Conservation (phyloP, 2,329 filamentous ascomycete genomes). For the Exophiala sp. region DNA sequence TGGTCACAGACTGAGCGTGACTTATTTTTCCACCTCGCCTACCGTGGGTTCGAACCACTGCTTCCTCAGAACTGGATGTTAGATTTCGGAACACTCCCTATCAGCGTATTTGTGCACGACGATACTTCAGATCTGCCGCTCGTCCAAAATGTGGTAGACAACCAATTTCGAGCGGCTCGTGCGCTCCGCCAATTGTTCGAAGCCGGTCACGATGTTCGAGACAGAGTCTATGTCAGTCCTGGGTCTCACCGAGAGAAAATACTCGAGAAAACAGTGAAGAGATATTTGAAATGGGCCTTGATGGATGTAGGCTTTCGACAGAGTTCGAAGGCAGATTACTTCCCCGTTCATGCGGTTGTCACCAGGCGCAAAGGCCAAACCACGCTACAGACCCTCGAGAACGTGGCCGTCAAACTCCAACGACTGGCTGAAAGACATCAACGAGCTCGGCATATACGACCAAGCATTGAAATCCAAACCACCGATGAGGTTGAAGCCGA, state of each 20-base stretch:
- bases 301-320: conserved; percentile 44
- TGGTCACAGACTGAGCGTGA: conserved; percentile 53
- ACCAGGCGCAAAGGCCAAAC: conserved; percentile 39
- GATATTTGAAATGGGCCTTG: conserved; percentile 54
- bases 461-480: conserved; percentile 17
- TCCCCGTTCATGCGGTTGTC: conserved; percentile 48
- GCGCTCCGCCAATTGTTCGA: conserved; percentile 50
- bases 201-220: conserved; percentile 51
- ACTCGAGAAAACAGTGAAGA: conserved; percentile 35
- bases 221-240: conserved; percentile 42
- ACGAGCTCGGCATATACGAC: conserved; percentile 28
- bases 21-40: conserved; percentile 51
- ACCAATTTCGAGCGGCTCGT: conserved; percentile 51
- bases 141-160: conserved; percentile 39
- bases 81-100: conserved; percentile 54
- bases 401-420: conserved; percentile 44
- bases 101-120: conserved; percentile 47
- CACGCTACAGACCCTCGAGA: conserved; percentile 40
- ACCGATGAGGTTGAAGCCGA: neutral
- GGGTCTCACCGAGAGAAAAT: conserved; percentile 25
- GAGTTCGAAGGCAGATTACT: conserved; percentile 31
- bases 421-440: conserved; percentile 44
- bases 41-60: conserved; percentile 56
- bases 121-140: conserved; percentile 40
- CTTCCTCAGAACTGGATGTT: conserved; percentile 51